Base-by-base conservation (phyloP, 306 rosid genomes). In the Rosa multiflora region DNA sequence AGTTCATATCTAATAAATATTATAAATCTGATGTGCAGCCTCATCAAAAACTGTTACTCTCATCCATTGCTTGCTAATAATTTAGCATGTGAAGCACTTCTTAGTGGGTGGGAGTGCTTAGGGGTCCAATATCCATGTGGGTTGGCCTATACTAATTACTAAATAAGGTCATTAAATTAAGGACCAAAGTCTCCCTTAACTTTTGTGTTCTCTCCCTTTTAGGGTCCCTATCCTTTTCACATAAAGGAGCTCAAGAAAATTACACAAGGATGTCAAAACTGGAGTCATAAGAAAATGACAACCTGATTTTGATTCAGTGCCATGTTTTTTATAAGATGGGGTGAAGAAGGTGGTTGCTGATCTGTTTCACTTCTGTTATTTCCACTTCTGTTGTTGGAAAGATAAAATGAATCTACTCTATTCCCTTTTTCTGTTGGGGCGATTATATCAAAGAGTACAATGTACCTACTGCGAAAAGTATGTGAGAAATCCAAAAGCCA, bases 51-150 rank as follows among this genome's bases (percentile, higher is more conserved):
- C 42, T 62, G 40, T 62, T 4, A 4, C 20, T 11, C 67, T 58
- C 64, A 58, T 58, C 32, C 4, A 9, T 3, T 58, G 40, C 67
- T 61, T 61, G 67, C 40, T 5, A 61, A 26, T 4, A 26, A 4
- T 26, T 26, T 11, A 11, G 2, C 29, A 39, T 18, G 46, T 39
- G 71, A 67, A 67, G 71, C 71, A 67, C 13, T 17, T 17, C 39
- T 32, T 64, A 64, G 70, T 64, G 10, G n/a, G 70, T 64, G 69
- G 69, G 70, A n/a, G 1, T 37, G 26, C 39, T 39, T 17, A 40
- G 48, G 48, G 26, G 71, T 66, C 29, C 71, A 17, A 14, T 39
- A 39, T 67, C 29, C 72, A 67, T 67, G 72, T 67, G 71, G 26
- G 48, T 67, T 67, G 47, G 18, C 43, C 43, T 13, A 5, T 23